A percentile compares a stretch with the other conserved stretches of the same genome.
These are phyloP conservation scores for Adansonia madagascariensis DNA, from an alignment of 441 rosid genomes.

Conservation along the genomic window DNA sequence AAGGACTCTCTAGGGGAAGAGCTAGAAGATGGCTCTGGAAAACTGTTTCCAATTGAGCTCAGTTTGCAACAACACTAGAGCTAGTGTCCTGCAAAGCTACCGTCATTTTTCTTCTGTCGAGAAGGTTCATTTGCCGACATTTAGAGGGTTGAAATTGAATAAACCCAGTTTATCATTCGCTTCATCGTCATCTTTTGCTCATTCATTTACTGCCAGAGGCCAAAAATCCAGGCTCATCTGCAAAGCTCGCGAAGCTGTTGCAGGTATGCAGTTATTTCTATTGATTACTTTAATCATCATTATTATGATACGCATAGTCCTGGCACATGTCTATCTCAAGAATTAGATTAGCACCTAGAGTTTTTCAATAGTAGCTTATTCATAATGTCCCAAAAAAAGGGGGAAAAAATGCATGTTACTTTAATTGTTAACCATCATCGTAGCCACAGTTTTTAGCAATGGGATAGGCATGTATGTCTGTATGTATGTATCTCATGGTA, in stretches of 20 bases:
- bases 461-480: too few relatives aligned
- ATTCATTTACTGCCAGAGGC: slow-evolving; percentile 31
- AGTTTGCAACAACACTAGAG: slow-evolving; percentile 32
- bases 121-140: slow-evolving; percentile 40
- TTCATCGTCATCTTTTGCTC: slow-evolving; percentile 22
- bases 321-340: not conserved
- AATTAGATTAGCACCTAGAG: not conserved
- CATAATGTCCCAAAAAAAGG: not conserved
- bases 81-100: slow-evolving; percentile 39
- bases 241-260: slow-evolving; percentile 65
- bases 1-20: too few relatives aligned
- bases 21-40: slow-evolving; percentile 47
- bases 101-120: slow-evolving; percentile 35
- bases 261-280: slow-evolving; percentile 39
- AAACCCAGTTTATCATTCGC: slow-evolving; percentile 33
- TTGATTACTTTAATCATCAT: not conserved
- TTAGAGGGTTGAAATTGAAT: slow-evolving; percentile 29
- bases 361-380: not conserved
- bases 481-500: too few relatives aligned
- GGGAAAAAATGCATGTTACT: too few relatives aligned
- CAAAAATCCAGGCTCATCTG: slow-evolving; percentile 45
- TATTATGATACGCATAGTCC: not conserved
- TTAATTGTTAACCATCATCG: not conserved
- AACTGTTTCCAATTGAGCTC: slow-evolving; percentile 51
- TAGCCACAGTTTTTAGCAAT: too few relatives aligned